phyloP scores from a whole-genome alignment of 2,329 filamentous ascomycete species.

The Neobulgaria alba region DNA sequence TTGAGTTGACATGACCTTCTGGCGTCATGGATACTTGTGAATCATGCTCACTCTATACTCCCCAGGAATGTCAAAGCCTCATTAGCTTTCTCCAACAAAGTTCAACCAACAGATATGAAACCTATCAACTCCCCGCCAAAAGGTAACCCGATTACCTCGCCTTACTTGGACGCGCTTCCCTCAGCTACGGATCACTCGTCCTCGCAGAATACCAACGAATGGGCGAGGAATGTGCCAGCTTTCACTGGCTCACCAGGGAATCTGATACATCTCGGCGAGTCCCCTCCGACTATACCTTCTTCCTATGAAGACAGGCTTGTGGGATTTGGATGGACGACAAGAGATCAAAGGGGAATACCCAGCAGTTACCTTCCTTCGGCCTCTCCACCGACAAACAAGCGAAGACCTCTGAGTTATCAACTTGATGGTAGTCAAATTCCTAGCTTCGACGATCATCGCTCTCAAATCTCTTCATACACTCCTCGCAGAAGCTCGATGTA shows the following conservation, averaged over 20 bases:
- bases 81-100: conserved; percentile 10
- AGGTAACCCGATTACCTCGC: conserved; percentile 21
- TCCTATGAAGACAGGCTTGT: conserved; percentile 26
- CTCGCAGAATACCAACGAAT: conserved; percentile 32
- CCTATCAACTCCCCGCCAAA: conserved; percentile 16
- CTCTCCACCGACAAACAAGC: conserved; percentile 29
- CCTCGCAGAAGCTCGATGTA: conserved; percentile 44
- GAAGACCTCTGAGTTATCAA: conserved; percentile 46
- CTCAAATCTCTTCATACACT: conserved; percentile 33
- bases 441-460: conserved; percentile 40
- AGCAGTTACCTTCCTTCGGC: conserved; percentile 22
- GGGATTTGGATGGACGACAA: conserved; percentile 23
- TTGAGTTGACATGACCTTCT: background rate
- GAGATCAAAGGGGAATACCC: conserved; percentile 23
- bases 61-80: conserved; percentile 18
- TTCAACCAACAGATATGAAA: conserved; percentile 23
- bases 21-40: background rate
- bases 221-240: conserved; percentile 36
- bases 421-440: conserved; percentile 21
- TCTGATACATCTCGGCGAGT: conserved; percentile 36
- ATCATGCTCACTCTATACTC: conserved; percentile 8
- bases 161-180: conserved; percentile 26
- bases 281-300: conserved; percentile 30
- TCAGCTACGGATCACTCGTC: conserved; percentile 20
- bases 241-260: conserved; percentile 34